phyloP scores from a whole-genome alignment of 805 yeast species.

The Yamadazyma nakazawae region DNA sequence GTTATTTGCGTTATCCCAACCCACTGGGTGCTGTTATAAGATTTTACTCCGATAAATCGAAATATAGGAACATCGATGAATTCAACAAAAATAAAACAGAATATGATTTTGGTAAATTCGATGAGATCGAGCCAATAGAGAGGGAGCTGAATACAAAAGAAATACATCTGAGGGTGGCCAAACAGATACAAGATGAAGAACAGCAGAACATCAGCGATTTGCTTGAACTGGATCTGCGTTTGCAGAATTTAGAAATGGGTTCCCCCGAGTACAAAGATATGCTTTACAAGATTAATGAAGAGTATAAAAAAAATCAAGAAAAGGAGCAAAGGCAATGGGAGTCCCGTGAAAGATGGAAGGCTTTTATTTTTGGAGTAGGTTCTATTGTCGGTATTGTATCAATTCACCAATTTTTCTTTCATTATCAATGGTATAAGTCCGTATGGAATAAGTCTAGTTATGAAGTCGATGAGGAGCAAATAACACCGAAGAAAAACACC shows the following conservation, averaged over 20 bases:
- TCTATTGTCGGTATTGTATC: constrained; percentile 38
- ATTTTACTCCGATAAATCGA: constrained; percentile 3
- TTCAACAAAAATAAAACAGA: constrained; percentile 33
- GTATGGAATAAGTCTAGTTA: constrained; percentile 31
- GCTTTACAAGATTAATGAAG: constrained; percentile 26
- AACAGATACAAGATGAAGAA: constrained; percentile 16
- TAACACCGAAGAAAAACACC: constrained; percentile 25
- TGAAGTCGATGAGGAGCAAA: constrained; percentile 22
- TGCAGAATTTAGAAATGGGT: constrained; percentile 24
- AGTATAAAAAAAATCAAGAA: constrained; percentile 22
- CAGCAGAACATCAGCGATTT: constrained; percentile 18
- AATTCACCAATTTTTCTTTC: constrained; percentile 39
- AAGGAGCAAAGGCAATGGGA: constrained; percentile 33
- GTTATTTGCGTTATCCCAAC: background rate
- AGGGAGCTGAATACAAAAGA: constrained; percentile 6
- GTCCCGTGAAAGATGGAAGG: constrained; percentile 42
- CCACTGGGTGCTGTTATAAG: background rate
- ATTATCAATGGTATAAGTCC: constrained; percentile 40
- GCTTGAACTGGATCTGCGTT: constrained; percentile 31
- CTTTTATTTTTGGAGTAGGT: constrained; percentile 40
- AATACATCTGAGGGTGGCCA: constrained; percentile 9
- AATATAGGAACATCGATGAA: constrained; percentile 27
- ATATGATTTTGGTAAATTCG: constrained; percentile 10
- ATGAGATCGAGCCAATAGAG: constrained; percentile 6
- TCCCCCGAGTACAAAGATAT: constrained; percentile 37